A percentile compares a stretch with the other conserved stretches of the same genome.
Conservation (phyloP, 495 filamentous ascomycete species). For the Talaromyces liani region DNA sequence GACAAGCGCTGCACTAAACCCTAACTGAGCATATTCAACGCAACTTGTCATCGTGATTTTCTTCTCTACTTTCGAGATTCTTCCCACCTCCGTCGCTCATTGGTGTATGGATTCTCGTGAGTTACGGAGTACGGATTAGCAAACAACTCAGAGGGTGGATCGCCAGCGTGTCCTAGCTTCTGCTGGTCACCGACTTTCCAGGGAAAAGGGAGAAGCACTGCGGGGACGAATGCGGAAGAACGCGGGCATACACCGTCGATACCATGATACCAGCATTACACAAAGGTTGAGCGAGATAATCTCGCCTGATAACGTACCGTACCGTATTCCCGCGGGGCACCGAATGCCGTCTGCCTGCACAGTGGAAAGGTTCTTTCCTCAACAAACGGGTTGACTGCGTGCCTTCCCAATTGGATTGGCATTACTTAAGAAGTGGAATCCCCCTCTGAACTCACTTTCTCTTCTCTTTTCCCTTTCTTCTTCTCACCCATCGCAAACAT, state of each 20-base stretch:
- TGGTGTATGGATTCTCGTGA: neutral
- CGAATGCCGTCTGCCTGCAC: neutral
- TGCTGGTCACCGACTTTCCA: neutral
- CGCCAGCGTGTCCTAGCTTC: no score
- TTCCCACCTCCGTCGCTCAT: neutral
- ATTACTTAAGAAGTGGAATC: neutral
- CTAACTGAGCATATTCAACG: neutral
- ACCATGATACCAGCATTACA: neutral
- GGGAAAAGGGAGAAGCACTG: neutral
- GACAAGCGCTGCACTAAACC: neutral
- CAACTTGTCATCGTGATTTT: neutral
- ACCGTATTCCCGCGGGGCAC: neutral
- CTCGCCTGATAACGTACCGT: neutral
- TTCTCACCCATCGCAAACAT: slow-evolving; percentile 7
- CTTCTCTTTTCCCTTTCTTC: slow-evolving; percentile 11
- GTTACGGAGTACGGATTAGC: no score
- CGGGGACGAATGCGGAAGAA: neutral
- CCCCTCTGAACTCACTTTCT: slow-evolving; percentile 1
- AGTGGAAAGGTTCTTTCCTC: neutral
- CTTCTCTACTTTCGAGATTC: neutral
- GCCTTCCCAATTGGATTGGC: neutral
- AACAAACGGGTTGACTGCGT: neutral
- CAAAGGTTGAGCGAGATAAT: neutral
- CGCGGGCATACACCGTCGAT: neutral
- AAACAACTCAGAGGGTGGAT: neutral